Evolutionary conservation across 2,329 filamentous ascomycete genomes (phyloP).

Genomic region (Scortechinia acanthostroma): DNA sequence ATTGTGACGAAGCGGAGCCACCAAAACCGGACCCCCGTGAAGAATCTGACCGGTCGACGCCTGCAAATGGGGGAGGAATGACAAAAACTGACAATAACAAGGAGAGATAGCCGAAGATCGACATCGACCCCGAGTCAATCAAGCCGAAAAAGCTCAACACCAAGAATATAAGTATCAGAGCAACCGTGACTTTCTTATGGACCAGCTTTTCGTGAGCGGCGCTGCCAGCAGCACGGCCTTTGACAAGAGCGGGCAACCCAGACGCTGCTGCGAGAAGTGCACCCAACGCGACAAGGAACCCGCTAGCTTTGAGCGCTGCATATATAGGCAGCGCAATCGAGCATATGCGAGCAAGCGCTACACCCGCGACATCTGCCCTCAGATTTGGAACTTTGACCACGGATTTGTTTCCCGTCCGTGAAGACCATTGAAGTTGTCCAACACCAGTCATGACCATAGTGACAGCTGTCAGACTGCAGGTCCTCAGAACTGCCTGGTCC

Average conservation of each 20-base stretch:
- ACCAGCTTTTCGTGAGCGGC: not conserved
- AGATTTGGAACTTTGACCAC: not conserved
- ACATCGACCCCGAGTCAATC: conserved; percentile 25
- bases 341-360: conserved; percentile 11
- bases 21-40: no score
- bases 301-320: conserved; percentile 43
- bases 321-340: conserved; percentile 44
- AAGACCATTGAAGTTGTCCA: no score
- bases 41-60: not conserved
- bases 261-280: conserved; percentile 35
- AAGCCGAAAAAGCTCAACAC: conserved; percentile 6
- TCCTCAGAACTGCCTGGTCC: not conserved
- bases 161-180: not conserved
- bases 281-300: conserved; percentile 39
- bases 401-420: no score
- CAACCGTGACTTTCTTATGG: not conserved
- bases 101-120: conserved; percentile 38
- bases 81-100: conserved; percentile 33
- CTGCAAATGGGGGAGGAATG: conserved; percentile 36
- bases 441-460: no score
- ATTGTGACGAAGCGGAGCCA: no score
- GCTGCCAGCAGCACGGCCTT: not conserved
- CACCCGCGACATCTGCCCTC: not conserved
- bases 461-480: not conserved
- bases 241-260: conserved; percentile 11